These are phyloP conservation scores for Filobasidium floriforme DNA, from an alignment of 768 basidiomycete genomes.

Conservation along the genomic window DNA sequence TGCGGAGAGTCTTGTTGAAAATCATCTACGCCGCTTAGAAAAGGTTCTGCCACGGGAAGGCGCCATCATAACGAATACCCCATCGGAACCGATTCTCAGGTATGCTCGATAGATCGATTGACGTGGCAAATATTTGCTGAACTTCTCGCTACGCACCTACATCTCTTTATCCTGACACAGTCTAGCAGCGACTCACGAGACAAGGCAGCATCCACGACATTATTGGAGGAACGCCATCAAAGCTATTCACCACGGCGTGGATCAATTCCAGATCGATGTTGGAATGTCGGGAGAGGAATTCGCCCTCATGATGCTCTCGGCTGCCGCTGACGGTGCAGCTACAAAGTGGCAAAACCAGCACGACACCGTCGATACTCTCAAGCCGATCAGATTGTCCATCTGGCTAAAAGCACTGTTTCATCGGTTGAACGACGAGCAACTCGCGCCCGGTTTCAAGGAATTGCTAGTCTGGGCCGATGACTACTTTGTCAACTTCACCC, in stretches of 20 bases:
- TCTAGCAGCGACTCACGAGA: background rate
- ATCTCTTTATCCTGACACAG: background rate
- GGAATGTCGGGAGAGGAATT: background rate
- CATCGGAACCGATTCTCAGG: constrained; percentile 5
- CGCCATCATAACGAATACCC: background rate
- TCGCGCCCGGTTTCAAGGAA: background rate
- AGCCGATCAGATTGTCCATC: background rate
- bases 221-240: background rate
- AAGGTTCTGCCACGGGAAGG: background rate
- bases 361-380: background rate
- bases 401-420: background rate
- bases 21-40: background rate
- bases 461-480: background rate
- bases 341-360: background rate
- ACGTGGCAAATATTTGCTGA: background rate
- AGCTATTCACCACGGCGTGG: background rate
- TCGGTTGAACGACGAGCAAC: background rate
- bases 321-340: background rate
- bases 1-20: background rate
- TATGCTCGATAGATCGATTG: background rate
- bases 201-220: background rate
- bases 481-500: constrained; percentile 2
- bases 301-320: background rate
- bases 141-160: background rate
- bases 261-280: background rate